A percentile compares a stretch with the other conserved stretches of the same genome.
Conservation (phyloP, 2,329 filamentous ascomycete species). For the Teratosphaeria pseudoeucalypti region DNA sequence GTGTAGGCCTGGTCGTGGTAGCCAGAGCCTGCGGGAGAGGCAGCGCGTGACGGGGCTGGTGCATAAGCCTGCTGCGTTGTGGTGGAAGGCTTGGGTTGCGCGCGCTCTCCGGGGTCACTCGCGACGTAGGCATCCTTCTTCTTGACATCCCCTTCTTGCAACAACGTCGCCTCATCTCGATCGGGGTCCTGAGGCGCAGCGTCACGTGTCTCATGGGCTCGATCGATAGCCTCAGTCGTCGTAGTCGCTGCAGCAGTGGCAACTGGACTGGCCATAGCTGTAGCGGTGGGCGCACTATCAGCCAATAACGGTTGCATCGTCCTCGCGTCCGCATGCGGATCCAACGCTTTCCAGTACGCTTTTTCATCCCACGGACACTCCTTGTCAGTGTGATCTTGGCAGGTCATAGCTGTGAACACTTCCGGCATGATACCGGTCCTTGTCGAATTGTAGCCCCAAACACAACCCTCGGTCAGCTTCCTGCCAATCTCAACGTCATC, state of each 20-base stretch:
- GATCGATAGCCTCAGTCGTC: not conserved
- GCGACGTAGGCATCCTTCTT: not conserved
- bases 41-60: not conserved
- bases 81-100: not conserved
- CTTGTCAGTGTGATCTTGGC: slow-evolving; percentile 20
- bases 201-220: not conserved
- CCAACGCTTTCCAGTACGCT: slow-evolving; percentile 33
- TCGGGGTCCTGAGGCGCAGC: not conserved
- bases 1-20: not conserved
- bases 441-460: slow-evolving; percentile 44
- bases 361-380: slow-evolving; percentile 35
- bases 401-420: slow-evolving; percentile 33
- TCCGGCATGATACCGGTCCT: slow-evolving; percentile 47
- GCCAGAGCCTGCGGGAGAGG: not conserved
- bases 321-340: slow-evolving; percentile 18
- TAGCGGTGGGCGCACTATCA: not conserved
- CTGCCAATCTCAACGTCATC: slow-evolving; percentile 40
- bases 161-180: not conserved
- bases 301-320: not conserved
- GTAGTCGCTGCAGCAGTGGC: not conserved
- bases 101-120: not conserved
- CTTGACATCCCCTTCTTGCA: not conserved
- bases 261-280: not conserved
- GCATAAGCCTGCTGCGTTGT: not conserved
- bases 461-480: slow-evolving; percentile 45